A percentile compares a stretch with the other conserved stretches of the same genome.
Evolutionary conservation across 2,329 filamentous ascomycete genomes (phyloP).

Genomic region (Xylariaceae sp.): DNA sequence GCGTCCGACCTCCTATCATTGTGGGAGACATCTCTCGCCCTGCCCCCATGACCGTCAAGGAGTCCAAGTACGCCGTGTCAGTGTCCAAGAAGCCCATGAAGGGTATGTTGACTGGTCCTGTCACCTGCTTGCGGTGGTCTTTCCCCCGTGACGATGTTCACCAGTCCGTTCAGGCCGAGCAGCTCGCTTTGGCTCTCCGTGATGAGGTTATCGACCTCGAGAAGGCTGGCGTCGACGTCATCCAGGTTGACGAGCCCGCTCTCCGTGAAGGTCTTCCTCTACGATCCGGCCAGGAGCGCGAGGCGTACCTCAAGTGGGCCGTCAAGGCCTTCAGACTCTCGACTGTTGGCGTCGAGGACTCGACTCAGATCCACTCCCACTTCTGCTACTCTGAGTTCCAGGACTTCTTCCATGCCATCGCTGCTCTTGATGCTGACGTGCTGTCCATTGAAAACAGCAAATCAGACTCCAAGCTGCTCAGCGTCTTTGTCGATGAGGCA

Average conservation of each 20-base stretch:
- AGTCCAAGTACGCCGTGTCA: slow-evolving; percentile 96
- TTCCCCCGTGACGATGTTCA: slow-evolving; percentile 99
- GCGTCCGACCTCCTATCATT: slow-evolving; percentile 95
- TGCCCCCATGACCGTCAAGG: slow-evolving; percentile 98
- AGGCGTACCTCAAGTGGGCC: slow-evolving; percentile 95
- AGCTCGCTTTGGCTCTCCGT: slow-evolving; percentile 95
- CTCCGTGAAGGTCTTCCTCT: slow-evolving; percentile 99
- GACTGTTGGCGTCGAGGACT: slow-evolving; percentile 87
- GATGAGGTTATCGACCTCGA: slow-evolving; percentile 98
- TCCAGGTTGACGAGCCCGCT: slow-evolving; percentile 98
- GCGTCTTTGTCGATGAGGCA: slow-evolving; percentile 95
- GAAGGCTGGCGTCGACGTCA: slow-evolving; percentile 92
- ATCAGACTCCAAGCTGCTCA: slow-evolving; percentile 97
- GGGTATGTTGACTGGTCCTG: slow-evolving; percentile 98
- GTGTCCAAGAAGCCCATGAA: slow-evolving; percentile 99
- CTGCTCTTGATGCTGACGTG: slow-evolving; percentile 94
- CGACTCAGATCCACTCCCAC: slow-evolving; percentile 99
- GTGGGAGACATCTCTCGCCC: slow-evolving; percentile 98
- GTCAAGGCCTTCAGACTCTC: slow-evolving; percentile 97
- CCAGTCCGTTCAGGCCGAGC: slow-evolving; percentile 97
- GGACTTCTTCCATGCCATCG: slow-evolving; percentile 99
- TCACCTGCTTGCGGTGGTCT: slow-evolving; percentile 98
- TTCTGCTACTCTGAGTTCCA: slow-evolving; percentile 99
- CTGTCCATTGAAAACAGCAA: slow-evolving; percentile 99
- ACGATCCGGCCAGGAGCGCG: slow-evolving; percentile 86